Evolutionary conservation across 179 eudicot species (phyloP), one percentile per base, ranked within the genome.

Genomic region (Silene coronaria): DNA sequence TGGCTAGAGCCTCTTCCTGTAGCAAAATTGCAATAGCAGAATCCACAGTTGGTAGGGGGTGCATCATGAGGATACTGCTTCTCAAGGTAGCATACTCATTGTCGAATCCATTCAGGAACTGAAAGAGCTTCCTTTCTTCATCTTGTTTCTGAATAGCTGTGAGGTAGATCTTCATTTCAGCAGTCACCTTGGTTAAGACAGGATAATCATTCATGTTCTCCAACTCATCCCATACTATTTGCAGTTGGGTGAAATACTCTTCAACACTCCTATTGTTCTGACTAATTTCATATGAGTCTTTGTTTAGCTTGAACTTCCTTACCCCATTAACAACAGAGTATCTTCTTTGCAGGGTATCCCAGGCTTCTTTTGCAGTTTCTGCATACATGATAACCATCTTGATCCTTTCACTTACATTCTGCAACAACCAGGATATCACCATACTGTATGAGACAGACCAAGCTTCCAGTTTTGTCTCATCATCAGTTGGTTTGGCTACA

Each of bases 101-200:
- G 23, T 74, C 59, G 0, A 74, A 3, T 0, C 77, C 77, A 36
- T 36, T 38, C 0, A 74, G n/a, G n/a, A 74, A 74, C 16, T 61
- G 66, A 30, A 72, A 72, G 0, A 72, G 10, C 1, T 23, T 61
- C 6, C 10, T 13, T 1, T 74, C 70, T 5, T 61, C 69, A 2
- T 11, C 2, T 23, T 61, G 27, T 2, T 10, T 38, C 6, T 62
- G 2, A 0, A 72, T 1, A 0, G 32, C 48, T 10, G 5, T 12
- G 0, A 57, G 1, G 2, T 28, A 57, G 0, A 16, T 3, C 0
- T n/a, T 21, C 14, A 10, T 7, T 53, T 75, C 65, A 75, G 36
- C 0, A 2, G 4, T 1, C 2, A 23, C 19, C 0, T 4, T 3
- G 3, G 6, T 14, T 3, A 51, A 4, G 2, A 9, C 0, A 3